Evolutionary conservation across 306 rosid species (phyloP), one percentile per base, ranked within the genome.

Genomic region (Corylus heterophylla): DNA sequence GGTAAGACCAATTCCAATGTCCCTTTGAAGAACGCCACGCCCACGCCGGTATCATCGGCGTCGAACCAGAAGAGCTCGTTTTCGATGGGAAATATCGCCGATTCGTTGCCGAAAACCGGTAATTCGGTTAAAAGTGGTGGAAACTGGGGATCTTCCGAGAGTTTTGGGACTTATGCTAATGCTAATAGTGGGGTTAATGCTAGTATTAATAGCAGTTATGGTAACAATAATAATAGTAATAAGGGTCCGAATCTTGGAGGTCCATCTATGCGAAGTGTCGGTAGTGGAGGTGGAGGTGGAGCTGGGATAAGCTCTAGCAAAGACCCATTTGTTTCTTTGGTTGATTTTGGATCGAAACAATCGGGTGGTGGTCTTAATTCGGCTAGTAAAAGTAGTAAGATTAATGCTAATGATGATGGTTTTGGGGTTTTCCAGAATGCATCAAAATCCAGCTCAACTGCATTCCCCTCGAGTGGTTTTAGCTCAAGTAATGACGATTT

Each of bases 341-440:
- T 85, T 78, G 90, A 94, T 82, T 84, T 96, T 78, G 93, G 94
- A 74, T 81, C 93, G 37, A 93, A 91, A 74, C 89, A 83, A 77
- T 74, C 94, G 5, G 88, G 76, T 74, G 75, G 78, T 69, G 83
- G 80, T 74, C 83, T 88, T 59, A 89, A 89, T 83, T 85, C 97
- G n/a, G 80, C 89, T 35, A 88, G 80, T 54, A 88, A 85, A 77
- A 64, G 66, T 14, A 52, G 18, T 13, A 85, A 83, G 80, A 59
- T 45, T 74, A 81, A 78, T 10, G 42, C 66, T 6, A 74, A 54
- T 45, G 84, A 86, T 79, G 89, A 85, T 79, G 84, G 79, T 75
- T 96, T 93, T 90, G 98, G 99, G 51, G 90, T 89, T 87, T 93
- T 96, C 80, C 93, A 83, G 81, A 89, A 90, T 86, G 93, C 92